Percentiles rank a stretch among this genome's conserved stretches.
These are phyloP conservation scores for Eimeria nieschulzi DNA, from an alignment of 169 alveolate species.

Conservation along the genomic window DNA sequence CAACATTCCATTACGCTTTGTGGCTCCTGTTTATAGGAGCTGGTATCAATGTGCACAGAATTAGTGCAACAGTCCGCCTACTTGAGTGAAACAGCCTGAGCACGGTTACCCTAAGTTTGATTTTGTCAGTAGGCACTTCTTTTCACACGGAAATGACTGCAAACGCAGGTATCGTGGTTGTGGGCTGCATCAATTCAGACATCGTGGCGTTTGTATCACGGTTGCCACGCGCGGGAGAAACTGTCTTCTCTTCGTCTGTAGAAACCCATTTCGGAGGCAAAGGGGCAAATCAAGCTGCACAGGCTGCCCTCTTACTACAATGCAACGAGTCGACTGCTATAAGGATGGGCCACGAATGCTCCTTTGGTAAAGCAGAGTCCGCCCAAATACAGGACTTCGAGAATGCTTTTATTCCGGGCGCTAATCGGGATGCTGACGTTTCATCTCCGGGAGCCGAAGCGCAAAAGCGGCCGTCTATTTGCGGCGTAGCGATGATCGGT, in stretches of 20 bases:
- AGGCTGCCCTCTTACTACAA: constrained; percentile 67
- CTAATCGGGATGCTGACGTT: no score
- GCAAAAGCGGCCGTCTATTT: neutral
- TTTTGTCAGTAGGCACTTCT: neutral
- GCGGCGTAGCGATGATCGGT: constrained; percentile 72
- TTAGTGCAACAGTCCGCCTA: neutral
- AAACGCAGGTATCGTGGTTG: constrained; percentile 58
- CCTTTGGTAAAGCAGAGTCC: neutral
- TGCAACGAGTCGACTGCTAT: neutral
- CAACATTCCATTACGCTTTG: no score
- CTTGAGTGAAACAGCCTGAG: neutral
- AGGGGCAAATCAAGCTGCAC: constrained; percentile 79
- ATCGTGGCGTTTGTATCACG: constrained; percentile 46
- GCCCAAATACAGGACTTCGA: neutral
- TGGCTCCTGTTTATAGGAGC: no score
- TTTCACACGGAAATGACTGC: constrained; percentile 23
- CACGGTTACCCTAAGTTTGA: neutral
- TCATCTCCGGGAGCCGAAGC: neutral
- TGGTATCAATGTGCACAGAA: no score
- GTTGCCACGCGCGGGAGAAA: constrained; percentile 77
- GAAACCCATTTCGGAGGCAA: constrained; percentile 75
- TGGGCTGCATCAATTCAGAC: constrained; percentile 74
- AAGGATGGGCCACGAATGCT: constrained; percentile 38
- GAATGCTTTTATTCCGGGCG: neutral
- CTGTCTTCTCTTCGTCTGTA: constrained; percentile 49